These are phyloP conservation scores for Salix dunnii DNA, from an alignment of 345 rosid genomes.

Conservation along the genomic window DNA sequence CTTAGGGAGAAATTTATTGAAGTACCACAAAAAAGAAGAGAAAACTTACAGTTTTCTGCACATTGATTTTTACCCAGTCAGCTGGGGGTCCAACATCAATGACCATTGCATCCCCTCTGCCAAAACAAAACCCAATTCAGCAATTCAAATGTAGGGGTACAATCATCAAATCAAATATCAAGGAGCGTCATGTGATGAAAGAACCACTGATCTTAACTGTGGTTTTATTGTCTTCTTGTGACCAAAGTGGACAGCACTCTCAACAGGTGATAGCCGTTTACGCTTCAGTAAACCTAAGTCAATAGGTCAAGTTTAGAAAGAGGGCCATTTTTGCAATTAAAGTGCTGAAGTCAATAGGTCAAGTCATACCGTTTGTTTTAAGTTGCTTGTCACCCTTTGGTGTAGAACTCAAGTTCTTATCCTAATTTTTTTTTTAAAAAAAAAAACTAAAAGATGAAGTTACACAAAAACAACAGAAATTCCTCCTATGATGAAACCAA, in stretches of 20 bases:
- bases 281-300: slow-evolving; percentile 28
- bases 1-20: background rate
- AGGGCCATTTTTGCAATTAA: background rate
- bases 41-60: slow-evolving; percentile 27
- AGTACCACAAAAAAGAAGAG: background rate
- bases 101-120: slow-evolving; percentile 27
- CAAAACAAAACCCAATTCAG: slow-evolving; percentile 6
- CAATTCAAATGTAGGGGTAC: background rate
- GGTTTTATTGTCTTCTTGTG: slow-evolving; percentile 16
- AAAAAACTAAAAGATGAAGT: too few relatives aligned
- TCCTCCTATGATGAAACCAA: background rate
- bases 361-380: slow-evolving; percentile 22
- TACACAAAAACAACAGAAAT: background rate
- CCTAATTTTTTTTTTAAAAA: slow-evolving; percentile 3
- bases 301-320: background rate
- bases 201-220: slow-evolving; percentile 7
- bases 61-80: slow-evolving; percentile 36
- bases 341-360: too few relatives aligned
- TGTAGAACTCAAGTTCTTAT: slow-evolving; percentile 19
- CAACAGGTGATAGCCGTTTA: slow-evolving; percentile 19
- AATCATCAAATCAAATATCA: background rate
- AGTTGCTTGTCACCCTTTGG: slow-evolving; percentile 24
- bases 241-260: slow-evolving; percentile 12
- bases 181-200: background rate
- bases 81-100: slow-evolving; percentile 34